Conservation (phyloP, 164 flowering plant species). For the Vitis cinerea region DNA sequence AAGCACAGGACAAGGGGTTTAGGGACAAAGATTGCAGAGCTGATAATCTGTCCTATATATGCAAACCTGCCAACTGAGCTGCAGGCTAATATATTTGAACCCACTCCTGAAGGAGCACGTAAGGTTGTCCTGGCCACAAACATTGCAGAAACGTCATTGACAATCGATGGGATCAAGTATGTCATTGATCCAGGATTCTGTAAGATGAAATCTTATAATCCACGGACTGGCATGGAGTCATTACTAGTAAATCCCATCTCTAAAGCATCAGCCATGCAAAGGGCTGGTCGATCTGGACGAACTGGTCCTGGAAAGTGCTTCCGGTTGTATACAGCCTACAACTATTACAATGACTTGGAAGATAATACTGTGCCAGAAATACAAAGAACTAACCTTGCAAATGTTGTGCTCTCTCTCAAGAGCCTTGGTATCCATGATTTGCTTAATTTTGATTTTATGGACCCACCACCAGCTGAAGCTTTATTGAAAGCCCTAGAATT, state of each 20-base stretch:
- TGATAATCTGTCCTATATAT: constrained; percentile 95
- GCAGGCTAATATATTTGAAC: constrained; percentile 93
- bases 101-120: constrained; percentile 95
- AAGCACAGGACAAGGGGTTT: constrained; percentile 86
- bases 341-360: constrained; percentile 72
- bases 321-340: constrained; percentile 78
- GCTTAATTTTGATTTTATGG: constrained; percentile 90
- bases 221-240: constrained; percentile 95
- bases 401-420: constrained; percentile 83
- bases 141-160: constrained; percentile 90
- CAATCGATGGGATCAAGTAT: constrained; percentile 91
- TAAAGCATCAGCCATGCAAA: constrained; percentile 91
- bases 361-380: constrained; percentile 92
- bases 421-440: constrained; percentile 92
- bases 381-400: constrained; percentile 94
- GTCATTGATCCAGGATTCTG: constrained; percentile 94
- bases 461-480: constrained; percentile 93
- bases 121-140: constrained; percentile 93
- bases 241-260: constrained; percentile 80
- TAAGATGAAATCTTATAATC: constrained; percentile 90
- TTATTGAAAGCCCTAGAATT: constrained; percentile 81
- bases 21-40: constrained; percentile 90
- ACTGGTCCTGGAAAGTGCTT: constrained; percentile 96
- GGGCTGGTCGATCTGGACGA: constrained; percentile 94
- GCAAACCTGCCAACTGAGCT: constrained; percentile 95